Base-by-base conservation (phyloP, 2,329 filamentous ascomycete genomes). In the Nemania bipapillata region DNA sequence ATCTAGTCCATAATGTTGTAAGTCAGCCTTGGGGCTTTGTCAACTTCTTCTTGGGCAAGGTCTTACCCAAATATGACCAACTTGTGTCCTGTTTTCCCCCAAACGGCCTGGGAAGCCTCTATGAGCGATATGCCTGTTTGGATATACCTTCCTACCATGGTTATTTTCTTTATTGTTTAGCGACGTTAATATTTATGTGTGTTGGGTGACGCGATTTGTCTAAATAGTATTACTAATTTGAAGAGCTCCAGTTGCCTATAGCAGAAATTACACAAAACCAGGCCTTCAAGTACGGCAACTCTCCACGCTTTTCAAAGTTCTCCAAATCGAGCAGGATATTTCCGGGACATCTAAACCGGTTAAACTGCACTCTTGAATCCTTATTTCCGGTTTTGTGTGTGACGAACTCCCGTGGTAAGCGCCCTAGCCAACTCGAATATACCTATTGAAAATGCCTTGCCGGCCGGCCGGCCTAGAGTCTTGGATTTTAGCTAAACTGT, bases 1-100 rank as follows among this genome's bases (percentile, higher is more conserved):
- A 47, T 47, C 42, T 47, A 47, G 7, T 20, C 9, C 42, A 47
- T 9, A 47, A n/a, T n/a, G 3, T 47, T 47, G 20, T 17, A 47
- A 22, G 42, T 47, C 20, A 47, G 42, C 42, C 15, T 17, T 1
- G 42, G 20, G 12, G 12, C 20, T n/a, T n/a, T n/a, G 7, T 17
- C 42, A 47, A 20, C 2, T n/a, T 47, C 17, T 47, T 47, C 7
- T 20, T 2, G 15, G 35, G 35, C 35, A 2, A 22, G 12, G 7
- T 47, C 42, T 47, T 47, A 47, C 42, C 42, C 42, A 9, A 47
- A 47, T 47, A 47, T 47, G 42, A 22, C 42, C 42, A 47, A n/a
- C 15, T 6, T 22, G 42, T 17, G 42, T 7, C 42, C 42, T 47
- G 42, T n/a, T 47, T 47, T 47, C 7, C 42, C 20, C 42, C 42